Base-by-base conservation (phyloP, 345 rosid genomes). In the Citrus sp. region DNA sequence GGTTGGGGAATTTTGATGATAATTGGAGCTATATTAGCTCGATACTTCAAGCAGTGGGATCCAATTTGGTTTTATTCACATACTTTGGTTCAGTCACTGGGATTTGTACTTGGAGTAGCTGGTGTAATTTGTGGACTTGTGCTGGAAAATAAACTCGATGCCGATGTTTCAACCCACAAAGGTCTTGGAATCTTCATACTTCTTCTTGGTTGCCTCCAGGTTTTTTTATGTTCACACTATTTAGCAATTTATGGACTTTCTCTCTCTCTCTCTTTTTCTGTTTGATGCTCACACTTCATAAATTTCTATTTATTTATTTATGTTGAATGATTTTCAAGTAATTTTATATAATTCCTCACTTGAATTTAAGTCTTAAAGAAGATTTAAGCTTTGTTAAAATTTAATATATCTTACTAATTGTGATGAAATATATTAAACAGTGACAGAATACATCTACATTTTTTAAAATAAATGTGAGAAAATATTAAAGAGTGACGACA, bases 201-300 rank as follows among this genome's bases (percentile, higher is more conserved):
- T 18, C 94, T 85, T 62, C 87, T 95, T 49, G 97, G 93, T n/a
- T 84, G 89, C 82, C 93, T 95, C 55, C 97, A 95, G 93, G 95
- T 88, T 61, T 61, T 65, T 70, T 38, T 77, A 32, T 42, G 12
- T 1, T 37, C 63, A 0, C 28, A 22, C 32, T 42, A 27, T 49
- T 68, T 25, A 62, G 51, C 4, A 46, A 12, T 46, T 35, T 51
- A 3, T 7, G 6, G 5, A 38, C n/a, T 9, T 9, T 22, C 9
- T 32, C 4, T 32, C 34, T 32, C 34, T 32, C 34, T 30, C 1
- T 6, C 13, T 77, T 34, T 51, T 42, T 14, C 5, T 34, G 5
- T 34, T 34, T 34, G 5, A 51, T 18, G 22, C 22, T 22, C 56
- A 18, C 2, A 18, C 7, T 51, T 51, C 18, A 18, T 51, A 51